phyloP scores from a whole-genome alignment of 495 filamentous ascomycete species.

The Aspergillus ostianus region DNA sequence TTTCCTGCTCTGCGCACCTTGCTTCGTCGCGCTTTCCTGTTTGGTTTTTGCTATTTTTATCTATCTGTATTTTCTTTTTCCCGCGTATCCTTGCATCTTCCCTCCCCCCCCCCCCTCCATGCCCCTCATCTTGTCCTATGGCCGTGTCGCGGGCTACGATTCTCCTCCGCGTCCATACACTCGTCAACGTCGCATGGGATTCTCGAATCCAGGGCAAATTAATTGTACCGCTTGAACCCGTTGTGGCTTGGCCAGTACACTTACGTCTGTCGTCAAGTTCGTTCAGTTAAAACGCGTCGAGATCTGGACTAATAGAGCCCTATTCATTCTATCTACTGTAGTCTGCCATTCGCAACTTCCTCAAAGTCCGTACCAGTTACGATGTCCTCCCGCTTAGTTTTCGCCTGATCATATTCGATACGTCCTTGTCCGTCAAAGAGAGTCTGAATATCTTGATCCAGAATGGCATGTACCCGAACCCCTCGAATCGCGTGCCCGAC shows the following conservation, averaged over 20 bases:
- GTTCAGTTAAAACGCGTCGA: conserved; percentile 4
- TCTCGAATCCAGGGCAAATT: not conserved
- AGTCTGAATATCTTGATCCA: conserved; percentile 95
- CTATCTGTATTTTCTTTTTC: conserved; percentile 2
- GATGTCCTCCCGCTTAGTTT: conserved; percentile 98
- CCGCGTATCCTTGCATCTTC: not conserved
- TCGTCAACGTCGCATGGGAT: not conserved
- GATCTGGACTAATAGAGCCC: conserved; percentile 34
- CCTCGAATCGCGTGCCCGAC: conserved; percentile 8
- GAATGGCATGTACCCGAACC: conserved; percentile 66
- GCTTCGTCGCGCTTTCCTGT: conserved; percentile 4
- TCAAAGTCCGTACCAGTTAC: conserved; percentile 95
- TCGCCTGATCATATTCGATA: conserved; percentile 93
- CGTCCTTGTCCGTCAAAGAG: conserved; percentile 91
- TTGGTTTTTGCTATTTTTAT: conserved; percentile 3
- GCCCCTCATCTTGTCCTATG: conserved; percentile 5
- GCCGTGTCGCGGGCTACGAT: not conserved
- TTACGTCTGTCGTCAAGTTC: conserved; percentile 8
- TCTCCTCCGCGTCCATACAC: not conserved
- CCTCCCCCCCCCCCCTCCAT: not conserved
- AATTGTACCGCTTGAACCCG: not conserved
- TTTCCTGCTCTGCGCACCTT: not conserved
- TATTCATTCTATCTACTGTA: conserved; percentile 36
- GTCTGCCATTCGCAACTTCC: conserved; percentile 90
- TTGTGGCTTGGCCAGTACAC: conserved; percentile 4